phyloP scores from a whole-genome alignment of 805 yeast genomes.

The Wickerhamiella dianesei region DNA sequence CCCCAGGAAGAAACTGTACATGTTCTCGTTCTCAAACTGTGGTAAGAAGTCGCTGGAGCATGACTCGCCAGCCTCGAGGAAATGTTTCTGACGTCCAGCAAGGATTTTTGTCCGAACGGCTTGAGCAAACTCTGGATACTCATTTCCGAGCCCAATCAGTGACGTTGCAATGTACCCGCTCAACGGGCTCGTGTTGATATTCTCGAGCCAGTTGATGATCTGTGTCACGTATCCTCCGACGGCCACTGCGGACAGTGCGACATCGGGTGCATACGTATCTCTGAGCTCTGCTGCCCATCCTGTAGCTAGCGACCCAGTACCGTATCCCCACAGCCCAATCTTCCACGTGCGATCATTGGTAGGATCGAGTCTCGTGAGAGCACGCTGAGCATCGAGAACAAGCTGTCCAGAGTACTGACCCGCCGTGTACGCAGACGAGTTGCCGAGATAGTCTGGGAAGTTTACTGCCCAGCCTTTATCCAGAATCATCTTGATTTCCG shows the following conservation, averaged over 20 bases:
- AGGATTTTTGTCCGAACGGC: conserved; percentile 6
- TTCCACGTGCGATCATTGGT: conserved; percentile 6
- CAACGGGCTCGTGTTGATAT: conserved; percentile 15
- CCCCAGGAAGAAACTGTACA: conserved; percentile 11
- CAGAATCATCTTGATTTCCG: conserved; percentile 13
- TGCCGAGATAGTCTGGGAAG: conserved; percentile 21
- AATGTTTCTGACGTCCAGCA: conserved; percentile 9
- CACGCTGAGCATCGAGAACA: conserved; percentile 22
- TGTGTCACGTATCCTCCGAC: conserved; percentile 18
- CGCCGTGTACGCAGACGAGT: conserved; percentile 15
- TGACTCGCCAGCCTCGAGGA: conserved; percentile 8
- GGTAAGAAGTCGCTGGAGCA: conserved; percentile 11
- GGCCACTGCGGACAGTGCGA: conserved; percentile 15
- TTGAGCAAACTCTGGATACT: conserved; percentile 18
- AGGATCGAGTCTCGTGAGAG: conserved; percentile 11
- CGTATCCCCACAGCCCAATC: conserved; percentile 21
- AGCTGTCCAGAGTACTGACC: conserved; percentile 19
- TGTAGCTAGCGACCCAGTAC: conserved; percentile 18
- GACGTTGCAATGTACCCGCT: conserved; percentile 19
- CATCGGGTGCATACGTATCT: conserved; percentile 18
- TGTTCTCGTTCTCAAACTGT: conserved; percentile 12
- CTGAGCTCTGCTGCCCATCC: conserved; percentile 19
- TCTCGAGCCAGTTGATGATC: conserved; percentile 11
- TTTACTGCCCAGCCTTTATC: conserved; percentile 15
- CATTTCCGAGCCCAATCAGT: conserved; percentile 19